A percentile compares a stretch with the other conserved stretches of the same genome.
Conservation (phyloP, 2,329 filamentous ascomycete species). For the Pseudofabraea citricarpa region DNA sequence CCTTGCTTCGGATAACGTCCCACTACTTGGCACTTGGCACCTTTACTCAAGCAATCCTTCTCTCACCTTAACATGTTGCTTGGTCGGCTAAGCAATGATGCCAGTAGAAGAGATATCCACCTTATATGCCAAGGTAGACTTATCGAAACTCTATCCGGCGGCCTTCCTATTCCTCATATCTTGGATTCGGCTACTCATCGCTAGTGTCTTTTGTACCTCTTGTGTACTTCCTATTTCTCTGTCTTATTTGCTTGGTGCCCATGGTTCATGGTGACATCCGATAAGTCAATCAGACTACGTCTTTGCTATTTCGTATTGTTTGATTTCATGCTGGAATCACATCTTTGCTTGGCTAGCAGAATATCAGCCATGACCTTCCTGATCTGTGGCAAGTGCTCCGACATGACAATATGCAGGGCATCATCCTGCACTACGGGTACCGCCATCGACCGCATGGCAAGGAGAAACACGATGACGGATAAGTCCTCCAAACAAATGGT, state of each 20-base stretch:
- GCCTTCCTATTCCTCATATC: not conserved
- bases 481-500: not conserved
- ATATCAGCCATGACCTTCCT: not conserved
- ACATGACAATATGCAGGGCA: not conserved
- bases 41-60: not conserved
- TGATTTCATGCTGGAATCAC: not conserved
- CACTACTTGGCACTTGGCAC: not conserved
- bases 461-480: not conserved
- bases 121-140: not conserved
- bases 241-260: not conserved
- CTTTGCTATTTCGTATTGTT: not conserved
- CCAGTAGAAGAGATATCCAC: not conserved
- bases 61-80: not conserved
- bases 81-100: not conserved
- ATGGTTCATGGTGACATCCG: not conserved
- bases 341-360: no score
- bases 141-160: no score
- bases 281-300: not conserved
- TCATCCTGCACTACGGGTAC: not conserved
- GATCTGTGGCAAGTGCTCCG: not conserved
- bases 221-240: not conserved
- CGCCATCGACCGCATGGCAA: not conserved
- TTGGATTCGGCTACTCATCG: not conserved
- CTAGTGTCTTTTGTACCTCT: not conserved
- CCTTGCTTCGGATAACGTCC: not conserved